A percentile compares a stretch with the other conserved stretches of the same genome.
Conservation (phyloP, 192 early-diverging fungal genomes). For the Phlyctochytrium arcticum region DNA sequence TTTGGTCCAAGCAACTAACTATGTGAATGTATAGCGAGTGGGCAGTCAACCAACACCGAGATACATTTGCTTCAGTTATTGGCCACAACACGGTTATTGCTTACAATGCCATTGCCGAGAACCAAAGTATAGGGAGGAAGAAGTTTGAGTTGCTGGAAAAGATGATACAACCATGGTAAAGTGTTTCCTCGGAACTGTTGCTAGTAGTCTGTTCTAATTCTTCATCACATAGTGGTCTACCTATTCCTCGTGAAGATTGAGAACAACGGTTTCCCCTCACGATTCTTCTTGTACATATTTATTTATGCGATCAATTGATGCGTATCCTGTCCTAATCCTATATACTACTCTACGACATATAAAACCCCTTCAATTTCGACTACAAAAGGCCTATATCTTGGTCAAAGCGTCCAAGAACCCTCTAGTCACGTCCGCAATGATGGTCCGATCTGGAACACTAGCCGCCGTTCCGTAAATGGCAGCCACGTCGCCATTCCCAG, state of each 20-base stretch:
- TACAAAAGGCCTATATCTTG: conserved; percentile 25
- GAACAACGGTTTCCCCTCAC: not conserved
- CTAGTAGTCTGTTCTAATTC: not conserved
- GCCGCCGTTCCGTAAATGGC: conserved; percentile 93
- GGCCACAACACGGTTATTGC: conserved; percentile 74
- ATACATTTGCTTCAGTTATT: conserved; percentile 72
- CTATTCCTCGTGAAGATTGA: conserved; percentile 1
- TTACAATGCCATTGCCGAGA: conserved; percentile 83
- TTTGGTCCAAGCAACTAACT: not conserved
- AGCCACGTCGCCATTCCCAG: conserved; percentile 69
- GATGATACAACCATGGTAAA: conserved; percentile 32
- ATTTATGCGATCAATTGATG: no score
- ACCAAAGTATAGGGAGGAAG: conserved; percentile 73
- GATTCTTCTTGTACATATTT: not conserved
- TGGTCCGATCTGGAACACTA: conserved; percentile 76
- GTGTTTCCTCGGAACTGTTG: not conserved
- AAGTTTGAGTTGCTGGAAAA: conserved; percentile 68
- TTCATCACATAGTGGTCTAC: not conserved
- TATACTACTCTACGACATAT: no score
- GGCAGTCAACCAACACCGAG: conserved; percentile 80
- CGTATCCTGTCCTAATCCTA: no score
- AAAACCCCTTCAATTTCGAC: no score
- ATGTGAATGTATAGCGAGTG: conserved; percentile 60
- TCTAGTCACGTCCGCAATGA: conserved; percentile 80
- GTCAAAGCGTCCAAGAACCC: conserved; percentile 85